Conservation (phyloP, 139 green algal species). For the Chlamydomonas applanata region DNA sequence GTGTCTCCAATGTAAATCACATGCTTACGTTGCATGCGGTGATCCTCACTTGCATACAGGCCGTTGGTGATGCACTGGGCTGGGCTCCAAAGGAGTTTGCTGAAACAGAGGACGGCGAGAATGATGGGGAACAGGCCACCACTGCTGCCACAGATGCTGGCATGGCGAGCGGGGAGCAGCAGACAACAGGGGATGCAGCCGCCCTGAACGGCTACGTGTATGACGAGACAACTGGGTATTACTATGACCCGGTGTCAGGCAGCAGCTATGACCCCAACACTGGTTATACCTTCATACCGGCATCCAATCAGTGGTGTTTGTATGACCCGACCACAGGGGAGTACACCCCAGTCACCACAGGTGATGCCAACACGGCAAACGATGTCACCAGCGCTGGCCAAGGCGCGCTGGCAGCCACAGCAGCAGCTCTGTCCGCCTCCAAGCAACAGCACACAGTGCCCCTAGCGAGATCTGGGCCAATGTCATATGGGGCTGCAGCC, state of each 20-base stretch:
- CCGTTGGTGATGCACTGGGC: not conserved
- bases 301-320: slow-evolving; percentile 49
- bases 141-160: not conserved
- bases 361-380: not conserved
- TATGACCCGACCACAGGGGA: slow-evolving; percentile 48
- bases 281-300: slow-evolving; percentile 53
- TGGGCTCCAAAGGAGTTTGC: slow-evolving; percentile 12
- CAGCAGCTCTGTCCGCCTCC: not conserved
- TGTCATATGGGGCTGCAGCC: no score
- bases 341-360: slow-evolving; percentile 36
- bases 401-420: not conserved
- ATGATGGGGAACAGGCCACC: not conserved
- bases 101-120: slow-evolving; percentile 1
- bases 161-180: not conserved
- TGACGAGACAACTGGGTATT: slow-evolving; percentile 61
- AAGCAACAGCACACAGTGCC: no score
- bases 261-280: slow-evolving; percentile 74
- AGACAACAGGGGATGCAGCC: not conserved
- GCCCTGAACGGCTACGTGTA: slow-evolving; percentile 46
- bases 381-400: not conserved
- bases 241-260: slow-evolving; percentile 46
- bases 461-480: no score
- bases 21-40: no score
- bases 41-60: no score
- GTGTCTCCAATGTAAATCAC: no score